Conservation (phyloP, 306 rosid genomes). For the Cicer pinnatifidum region DNA sequence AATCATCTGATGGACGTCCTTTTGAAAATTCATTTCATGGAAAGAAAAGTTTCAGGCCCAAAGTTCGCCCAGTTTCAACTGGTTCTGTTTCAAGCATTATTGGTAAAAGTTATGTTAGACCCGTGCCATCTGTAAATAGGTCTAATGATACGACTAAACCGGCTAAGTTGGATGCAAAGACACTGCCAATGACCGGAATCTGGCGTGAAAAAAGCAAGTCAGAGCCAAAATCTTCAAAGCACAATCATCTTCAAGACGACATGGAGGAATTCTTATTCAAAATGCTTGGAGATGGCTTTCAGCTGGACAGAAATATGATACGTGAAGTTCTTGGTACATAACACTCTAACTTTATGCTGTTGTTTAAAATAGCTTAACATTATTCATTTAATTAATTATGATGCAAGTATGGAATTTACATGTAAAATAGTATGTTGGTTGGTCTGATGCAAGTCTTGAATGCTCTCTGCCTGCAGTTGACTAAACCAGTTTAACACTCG, state of each 20-base stretch:
- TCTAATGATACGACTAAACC: conserved; percentile 50
- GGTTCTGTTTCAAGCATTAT: conserved; percentile 72
- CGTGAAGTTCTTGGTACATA: conserved; percentile 76
- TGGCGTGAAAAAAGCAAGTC: conserved; percentile 51
- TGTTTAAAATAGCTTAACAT: background rate
- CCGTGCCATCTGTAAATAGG: conserved; percentile 50
- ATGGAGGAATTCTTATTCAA: conserved; percentile 78
- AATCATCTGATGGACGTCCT: conserved; percentile 43
- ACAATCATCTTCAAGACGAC: conserved; percentile 54
- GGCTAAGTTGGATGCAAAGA: conserved; percentile 55
- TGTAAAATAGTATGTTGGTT: background rate
- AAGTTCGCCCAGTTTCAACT: conserved; percentile 56
- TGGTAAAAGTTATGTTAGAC: conserved; percentile 58
- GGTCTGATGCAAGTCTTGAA: conserved; percentile 25
- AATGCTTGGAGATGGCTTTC: conserved; percentile 85
- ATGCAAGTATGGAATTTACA: background rate
- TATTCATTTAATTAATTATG: background rate
- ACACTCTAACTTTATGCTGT: conserved; percentile 13
- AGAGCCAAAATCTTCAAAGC: conserved; percentile 41
- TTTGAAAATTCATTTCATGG: conserved; percentile 46
- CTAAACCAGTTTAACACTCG: conserved; percentile 6
- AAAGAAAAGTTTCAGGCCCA: conserved; percentile 49
- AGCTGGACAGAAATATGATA: conserved; percentile 66
- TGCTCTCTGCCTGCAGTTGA: conserved; percentile 30
- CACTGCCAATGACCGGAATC: conserved; percentile 55